phyloP scores from a whole-genome alignment of 129 eudicot genomes.

The Chrysanthemum makinoi region DNA sequence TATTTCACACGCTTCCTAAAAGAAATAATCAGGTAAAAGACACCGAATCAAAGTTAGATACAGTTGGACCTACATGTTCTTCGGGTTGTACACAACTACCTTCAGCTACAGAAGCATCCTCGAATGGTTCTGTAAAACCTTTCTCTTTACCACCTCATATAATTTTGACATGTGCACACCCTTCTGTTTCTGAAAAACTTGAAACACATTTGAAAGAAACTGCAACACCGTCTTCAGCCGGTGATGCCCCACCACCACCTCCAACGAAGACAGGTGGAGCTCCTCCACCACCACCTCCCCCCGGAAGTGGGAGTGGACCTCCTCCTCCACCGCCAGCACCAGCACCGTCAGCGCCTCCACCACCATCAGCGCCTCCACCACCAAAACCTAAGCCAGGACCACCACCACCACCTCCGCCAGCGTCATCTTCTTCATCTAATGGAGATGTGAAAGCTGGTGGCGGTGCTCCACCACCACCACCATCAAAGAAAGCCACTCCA shows the following conservation, averaged over 20 bases:
- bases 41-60: conserved; percentile 3
- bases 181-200: conserved; percentile 23
- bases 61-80: conserved; percentile 28
- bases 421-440: conserved; percentile 18
- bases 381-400: conserved; percentile 27
- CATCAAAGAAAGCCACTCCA: conserved; percentile 18
- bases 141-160: conserved; percentile 28
- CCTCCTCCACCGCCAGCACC: conserved; percentile 34
- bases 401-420: conserved; percentile 31
- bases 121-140: conserved; percentile 10
- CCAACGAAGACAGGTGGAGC: background rate
- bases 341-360: background rate
- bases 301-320: conserved; percentile 24
- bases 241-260: conserved; percentile 25
- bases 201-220: conserved; percentile 12
- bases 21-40: conserved; percentile 14
- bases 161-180: conserved; percentile 34
- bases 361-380: conserved; percentile 22
- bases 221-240: conserved; percentile 7
- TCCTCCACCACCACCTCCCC: conserved; percentile 30
- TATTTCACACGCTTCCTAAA: conserved; percentile 27
- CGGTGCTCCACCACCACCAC: conserved; percentile 29
- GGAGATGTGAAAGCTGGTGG: conserved; percentile 30
- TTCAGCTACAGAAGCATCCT: conserved; percentile 24
- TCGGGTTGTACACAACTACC: conserved; percentile 14